Base-by-base conservation (phyloP, 2,329 filamentous ascomycete genomes). In the Cladophialophora carrionii region DNA sequence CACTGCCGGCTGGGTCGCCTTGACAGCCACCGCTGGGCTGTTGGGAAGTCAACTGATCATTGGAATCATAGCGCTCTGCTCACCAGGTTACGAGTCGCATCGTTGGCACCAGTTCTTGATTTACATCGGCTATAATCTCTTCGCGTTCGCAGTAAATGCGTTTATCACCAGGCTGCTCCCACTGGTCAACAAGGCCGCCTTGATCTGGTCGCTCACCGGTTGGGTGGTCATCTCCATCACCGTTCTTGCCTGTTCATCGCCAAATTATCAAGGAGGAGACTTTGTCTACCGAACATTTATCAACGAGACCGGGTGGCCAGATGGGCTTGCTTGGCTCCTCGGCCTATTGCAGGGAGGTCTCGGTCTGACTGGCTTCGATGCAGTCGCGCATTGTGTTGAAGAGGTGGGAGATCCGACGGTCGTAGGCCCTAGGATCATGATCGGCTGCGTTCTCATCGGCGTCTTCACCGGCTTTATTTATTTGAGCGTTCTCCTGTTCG, bases 31-130 rank as follows among this genome's bases (percentile, higher is more conserved):
- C 0, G 88, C 85, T 17, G 87, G 88, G 1, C 79, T 90, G 24
- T 81, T 91, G 4, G 88, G 86, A 12, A 88, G 86, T 70, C 84
- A 88, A 67, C 83, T 91, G 67, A 83, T 91, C 57, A 74, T 89
- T 29, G 86, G 88, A 62, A 82, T 89, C 51, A 87, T 90, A 59
- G 80, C 83, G 1, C 78, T 91, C 41, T 83, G 87, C 75, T 78
- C 88, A 68, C 79, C 84, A 0, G 78, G 78, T 57, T 91, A 88
- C 72, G 78, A 81, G 24, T 65, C 84, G 1, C 76, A 88, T 72
- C 72, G 84, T 3, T 91, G 88, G 87, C 88, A 92, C 71, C 87
- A 90, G 69, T 91, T 91, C 75, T 78, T 91, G 31, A 87, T 91
- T 55, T 91, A 91, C 75, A 82, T 89, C 52, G 87, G 76, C 6